Evolutionary conservation across 371 early-diverging fungal species (phyloP).

Genomic region (Syncephalis fuscata): DNA sequence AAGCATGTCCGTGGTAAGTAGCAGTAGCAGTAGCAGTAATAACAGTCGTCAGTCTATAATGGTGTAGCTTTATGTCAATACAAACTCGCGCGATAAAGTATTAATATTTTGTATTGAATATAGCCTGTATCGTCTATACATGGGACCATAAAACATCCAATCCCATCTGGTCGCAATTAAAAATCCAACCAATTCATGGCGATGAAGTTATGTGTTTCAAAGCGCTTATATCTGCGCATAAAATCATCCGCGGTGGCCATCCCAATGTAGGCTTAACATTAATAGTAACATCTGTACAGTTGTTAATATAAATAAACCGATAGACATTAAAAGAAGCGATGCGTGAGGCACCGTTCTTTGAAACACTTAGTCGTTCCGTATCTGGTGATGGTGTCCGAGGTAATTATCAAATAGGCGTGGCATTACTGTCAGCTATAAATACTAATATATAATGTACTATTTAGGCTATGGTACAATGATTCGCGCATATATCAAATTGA

Average conservation of each 20-base stretch:
- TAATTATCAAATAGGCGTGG: too few relatives aligned
- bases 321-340: constrained; percentile 61
- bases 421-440: not conserved
- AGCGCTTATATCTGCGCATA: constrained; percentile 86
- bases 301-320: not conserved
- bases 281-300: not conserved
- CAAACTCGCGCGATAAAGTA: too few relatives aligned
- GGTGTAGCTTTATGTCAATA: too few relatives aligned
- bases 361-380: constrained; percentile 33
- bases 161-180: constrained; percentile 76
- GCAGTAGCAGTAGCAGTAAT: too few relatives aligned
- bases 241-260: constrained; percentile 89
- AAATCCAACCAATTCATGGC: constrained; percentile 67
- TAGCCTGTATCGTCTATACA: constrained; percentile 81
- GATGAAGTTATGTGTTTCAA: constrained; percentile 93
- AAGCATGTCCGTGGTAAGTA: constrained; percentile 84
- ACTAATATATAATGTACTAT: not conserved
- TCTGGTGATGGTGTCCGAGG: constrained; percentile 27
- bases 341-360: constrained; percentile 27
- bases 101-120: not conserved
- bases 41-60: too few relatives aligned
- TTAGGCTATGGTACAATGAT: constrained; percentile 78
- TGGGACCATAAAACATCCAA: constrained; percentile 82
- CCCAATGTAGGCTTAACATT: constrained; percentile 33
- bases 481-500: constrained; percentile 75